A percentile compares a stretch with the other conserved stretches of the same genome.
Conservation (phyloP, 2,329 filamentous ascomycete genomes). For the Xylaria sp. region DNA sequence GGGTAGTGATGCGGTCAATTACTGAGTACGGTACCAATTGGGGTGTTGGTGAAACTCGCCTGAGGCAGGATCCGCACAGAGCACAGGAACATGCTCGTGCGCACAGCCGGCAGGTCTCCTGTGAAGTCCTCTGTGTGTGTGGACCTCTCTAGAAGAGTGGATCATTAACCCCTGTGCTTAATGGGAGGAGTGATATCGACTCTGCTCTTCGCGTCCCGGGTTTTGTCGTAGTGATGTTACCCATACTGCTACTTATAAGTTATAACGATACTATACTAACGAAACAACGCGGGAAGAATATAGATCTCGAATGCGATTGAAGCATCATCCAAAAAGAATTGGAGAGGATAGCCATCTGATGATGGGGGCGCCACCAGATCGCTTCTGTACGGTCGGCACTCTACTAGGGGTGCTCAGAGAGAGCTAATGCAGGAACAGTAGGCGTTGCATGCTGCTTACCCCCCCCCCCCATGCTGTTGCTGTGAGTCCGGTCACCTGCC, state of each 20-base stretch:
- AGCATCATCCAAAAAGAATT: neutral
- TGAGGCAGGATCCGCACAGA: conserved; percentile 30
- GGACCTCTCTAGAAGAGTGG: neutral
- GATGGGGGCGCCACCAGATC: neutral
- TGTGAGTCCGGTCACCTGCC: neutral
- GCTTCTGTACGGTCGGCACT: too few relatives aligned
- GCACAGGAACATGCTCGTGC: conserved; percentile 21
- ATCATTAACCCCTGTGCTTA: conserved; percentile 3
- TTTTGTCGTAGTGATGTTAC: neutral
- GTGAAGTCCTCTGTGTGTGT: too few relatives aligned
- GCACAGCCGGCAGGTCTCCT: neutral
- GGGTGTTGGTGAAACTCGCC: conserved; percentile 31
- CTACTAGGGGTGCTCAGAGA: neutral
- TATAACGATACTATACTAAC: neutral
- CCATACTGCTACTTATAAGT: neutral
- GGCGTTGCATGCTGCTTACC: conserved; percentile 25
- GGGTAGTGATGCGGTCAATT: conserved; percentile 10
- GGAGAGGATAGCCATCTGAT: neutral
- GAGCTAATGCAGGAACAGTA: conserved; percentile 36
- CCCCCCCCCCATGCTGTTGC: neutral
- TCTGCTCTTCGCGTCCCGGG: neutral
- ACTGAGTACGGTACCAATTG: conserved; percentile 16
- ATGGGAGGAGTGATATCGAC: neutral
- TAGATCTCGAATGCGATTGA: neutral
- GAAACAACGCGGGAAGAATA: neutral